A percentile compares a stretch with the other conserved stretches of the same genome.
Evolutionary conservation across 306 rosid species (phyloP).

Genomic region (Calophaca sinica): DNA sequence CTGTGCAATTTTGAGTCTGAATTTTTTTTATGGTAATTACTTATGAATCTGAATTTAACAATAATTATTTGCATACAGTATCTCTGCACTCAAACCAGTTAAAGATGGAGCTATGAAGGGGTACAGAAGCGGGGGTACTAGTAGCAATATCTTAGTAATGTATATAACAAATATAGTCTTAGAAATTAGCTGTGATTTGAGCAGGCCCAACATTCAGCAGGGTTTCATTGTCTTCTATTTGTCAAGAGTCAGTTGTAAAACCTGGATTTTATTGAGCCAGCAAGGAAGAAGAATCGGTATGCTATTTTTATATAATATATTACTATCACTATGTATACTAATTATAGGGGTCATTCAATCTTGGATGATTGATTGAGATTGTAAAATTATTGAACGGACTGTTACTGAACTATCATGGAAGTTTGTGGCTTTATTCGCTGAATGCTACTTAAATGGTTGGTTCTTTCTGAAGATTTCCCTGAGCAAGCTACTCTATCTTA

Average conservation of each 20-base stretch:
- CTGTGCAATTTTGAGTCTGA: conserved; percentile 20
- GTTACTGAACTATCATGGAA: conserved; percentile 44
- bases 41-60: conserved; percentile 36
- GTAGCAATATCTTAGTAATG: conserved; percentile 69
- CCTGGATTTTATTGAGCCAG: conserved; percentile 59
- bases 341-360: conserved; percentile 64
- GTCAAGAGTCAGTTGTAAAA: conserved; percentile 55
- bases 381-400: conserved; percentile 63
- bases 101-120: conserved; percentile 89
- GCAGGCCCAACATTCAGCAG: conserved; percentile 53
- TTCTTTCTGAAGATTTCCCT: conserved; percentile 34
- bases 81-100: conserved; percentile 80
- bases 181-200: conserved; percentile 67
- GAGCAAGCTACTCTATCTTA: conserved; percentile 24
- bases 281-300: conserved; percentile 60
- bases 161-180: conserved; percentile 76
- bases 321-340: conserved; percentile 53
- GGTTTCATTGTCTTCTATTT: conserved; percentile 63
- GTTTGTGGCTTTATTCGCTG: conserved; percentile 48
- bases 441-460: conserved; percentile 44
- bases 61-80: conserved; percentile 59
- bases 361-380: conserved; percentile 59
- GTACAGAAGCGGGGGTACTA: conserved; percentile 47
- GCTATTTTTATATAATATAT: conserved; percentile 55
- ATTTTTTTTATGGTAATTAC: not conserved